A percentile compares a stretch with the other conserved stretches of the same genome.
phyloP scores from a whole-genome alignment of 169 alveolate genomes.

The Plasmodium reichenowi region DNA sequence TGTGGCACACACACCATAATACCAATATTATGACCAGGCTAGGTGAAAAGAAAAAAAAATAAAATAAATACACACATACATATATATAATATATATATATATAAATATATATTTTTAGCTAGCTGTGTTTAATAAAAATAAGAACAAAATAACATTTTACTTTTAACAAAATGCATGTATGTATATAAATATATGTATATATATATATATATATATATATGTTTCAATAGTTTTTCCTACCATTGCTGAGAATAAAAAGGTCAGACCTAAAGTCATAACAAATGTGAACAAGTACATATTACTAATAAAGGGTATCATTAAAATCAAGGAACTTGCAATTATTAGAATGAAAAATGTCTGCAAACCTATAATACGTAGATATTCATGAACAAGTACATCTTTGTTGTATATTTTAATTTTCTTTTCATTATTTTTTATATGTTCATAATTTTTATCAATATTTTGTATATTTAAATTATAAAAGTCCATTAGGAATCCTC shows the following conservation, averaged over 20 bases:
- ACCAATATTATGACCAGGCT: constrained; percentile 64
- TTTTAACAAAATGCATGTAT: background rate
- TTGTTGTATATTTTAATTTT: constrained; percentile 43
- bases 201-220: constrained; percentile 7
- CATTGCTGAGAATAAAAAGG: constrained; percentile 39
- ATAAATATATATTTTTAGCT: background rate
- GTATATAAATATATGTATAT: constrained; percentile 4
- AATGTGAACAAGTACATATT: constrained; percentile 19
- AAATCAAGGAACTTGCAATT: background rate
- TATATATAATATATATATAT: background rate
- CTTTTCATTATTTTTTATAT: constrained; percentile 47
- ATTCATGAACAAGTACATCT: constrained; percentile 19
- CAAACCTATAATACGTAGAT: constrained; percentile 23
- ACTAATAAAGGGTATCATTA: constrained; percentile 28
- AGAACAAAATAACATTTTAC: background rate
- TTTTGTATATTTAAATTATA: constrained; percentile 44
- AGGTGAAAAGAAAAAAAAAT: background rate
- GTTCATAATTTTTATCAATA: constrained; percentile 62
- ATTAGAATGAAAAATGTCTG: constrained; percentile 18
- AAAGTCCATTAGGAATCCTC: constrained; percentile 46
- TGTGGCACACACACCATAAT: constrained; percentile 52
- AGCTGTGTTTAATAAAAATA: background rate
- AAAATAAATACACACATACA: background rate
- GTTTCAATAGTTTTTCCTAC: background rate
- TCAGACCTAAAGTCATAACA: constrained; percentile 41